These are phyloP conservation scores for Pichia scutulata DNA, from an alignment of 805 yeast genomes.

Conservation along the genomic window DNA sequence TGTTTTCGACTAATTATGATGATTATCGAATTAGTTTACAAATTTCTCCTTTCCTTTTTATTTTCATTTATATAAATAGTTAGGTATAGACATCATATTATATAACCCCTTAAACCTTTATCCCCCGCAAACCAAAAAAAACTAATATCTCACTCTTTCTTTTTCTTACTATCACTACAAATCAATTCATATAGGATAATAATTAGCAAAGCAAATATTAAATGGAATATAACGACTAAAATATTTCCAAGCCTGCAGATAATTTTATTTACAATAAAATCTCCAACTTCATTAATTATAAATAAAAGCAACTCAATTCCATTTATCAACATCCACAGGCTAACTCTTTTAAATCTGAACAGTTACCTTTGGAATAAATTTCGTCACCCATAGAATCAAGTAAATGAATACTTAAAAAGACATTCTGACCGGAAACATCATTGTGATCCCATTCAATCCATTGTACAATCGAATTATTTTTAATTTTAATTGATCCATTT, in stretches of 20 bases:
- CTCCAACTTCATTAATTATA: not conserved
- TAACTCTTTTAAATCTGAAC: slow-evolving; percentile 24
- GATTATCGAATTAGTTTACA: not conserved
- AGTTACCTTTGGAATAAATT: slow-evolving; percentile 3
- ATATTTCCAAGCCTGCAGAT: slow-evolving; percentile 27
- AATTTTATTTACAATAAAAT: slow-evolving; percentile 8
- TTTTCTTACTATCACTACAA: not conserved
- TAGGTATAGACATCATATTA: not conserved
- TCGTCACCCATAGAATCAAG: not conserved
- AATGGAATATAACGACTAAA: slow-evolving; percentile 12
- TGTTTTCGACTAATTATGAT: slow-evolving; percentile 58
- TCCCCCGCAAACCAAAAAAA: no score
- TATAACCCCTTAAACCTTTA: not conserved
- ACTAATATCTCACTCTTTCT: no score
- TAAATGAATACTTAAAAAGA: not conserved
- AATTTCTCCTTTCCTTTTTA: not conserved
- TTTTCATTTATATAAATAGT: not conserved
- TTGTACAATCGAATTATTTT: slow-evolving; percentile 43
- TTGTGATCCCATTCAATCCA: slow-evolving; percentile 67
- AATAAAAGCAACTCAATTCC: not conserved
- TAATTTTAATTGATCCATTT: slow-evolving; percentile 43
- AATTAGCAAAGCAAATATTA: slow-evolving; percentile 7
- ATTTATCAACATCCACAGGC: slow-evolving; percentile 28
- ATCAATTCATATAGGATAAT: not conserved
- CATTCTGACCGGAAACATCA: slow-evolving; percentile 9